Base-by-base conservation (phyloP, 2,329 filamentous ascomycete species). In the Sodiomyces alkalinus region DNA sequence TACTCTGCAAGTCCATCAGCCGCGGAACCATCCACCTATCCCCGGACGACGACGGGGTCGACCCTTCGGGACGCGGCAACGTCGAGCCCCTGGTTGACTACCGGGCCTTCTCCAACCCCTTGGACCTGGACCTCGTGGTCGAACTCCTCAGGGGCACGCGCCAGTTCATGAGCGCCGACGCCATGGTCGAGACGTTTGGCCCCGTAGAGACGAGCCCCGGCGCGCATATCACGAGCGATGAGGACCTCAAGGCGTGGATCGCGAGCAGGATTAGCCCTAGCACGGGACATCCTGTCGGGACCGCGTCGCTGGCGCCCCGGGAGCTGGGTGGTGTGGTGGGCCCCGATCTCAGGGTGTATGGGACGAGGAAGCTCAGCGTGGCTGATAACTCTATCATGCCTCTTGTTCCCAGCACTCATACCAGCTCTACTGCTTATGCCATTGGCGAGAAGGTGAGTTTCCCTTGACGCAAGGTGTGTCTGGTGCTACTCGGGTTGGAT, bases 381-480 rank as follows among this genome's bases (percentile, higher is more conserved):
- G 46, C 41, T 17, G 44, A 46, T 29, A 38, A 34, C 28, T 41
- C 37, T 21, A 39, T 46, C 18, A 40, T 46, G 17, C 43, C 43
- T n/a, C 34, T 30, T 12, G 19, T 42, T 9, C 40, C 40, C 17
- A 38, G 32, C 19, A 27, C 41, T 58, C 62, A 13, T 59, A 67
- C 37, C 20, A 34, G 28, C 37, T 64, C 64, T 54, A 59, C 61
- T 5, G 64, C 62, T 5, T 69, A 67, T 41, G 62, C 58, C 3
- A 64, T 68, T 36, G 64, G 58, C 1, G 64, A 68, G 44, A 63
- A 62, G 37, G 43, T 32, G n/a, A n/a, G n/a, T n/a, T n/a, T n/a
- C n/a, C n/a, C n/a, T n/a, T n/a, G n/a, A n/a, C n/a, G n/a, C n/a
- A n/a, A n/a, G n/a, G n/a, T n/a, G n/a, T n/a, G n/a, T n/a, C n/a